phyloP scores from a whole-genome alignment of 257 asterid genomes.

The Lycium ferocissimum region DNA sequence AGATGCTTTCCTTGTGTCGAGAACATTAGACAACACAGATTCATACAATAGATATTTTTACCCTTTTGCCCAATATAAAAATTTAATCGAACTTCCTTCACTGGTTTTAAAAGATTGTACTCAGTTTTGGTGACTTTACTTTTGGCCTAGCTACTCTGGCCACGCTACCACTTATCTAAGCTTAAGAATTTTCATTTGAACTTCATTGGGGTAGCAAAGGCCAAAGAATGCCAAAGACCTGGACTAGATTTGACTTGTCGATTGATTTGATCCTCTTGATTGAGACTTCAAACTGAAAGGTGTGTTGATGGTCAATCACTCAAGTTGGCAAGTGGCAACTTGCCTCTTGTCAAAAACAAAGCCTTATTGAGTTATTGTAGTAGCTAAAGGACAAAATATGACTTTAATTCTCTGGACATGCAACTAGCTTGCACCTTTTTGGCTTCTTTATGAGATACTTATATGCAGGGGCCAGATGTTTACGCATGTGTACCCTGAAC shows the following conservation, averaged over 20 bases:
- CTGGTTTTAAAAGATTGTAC: too few species aligned
- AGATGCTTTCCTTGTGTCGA: neutral
- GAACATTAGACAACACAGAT: neutral
- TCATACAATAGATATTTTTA: too few species aligned
- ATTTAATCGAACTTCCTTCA: too few species aligned
- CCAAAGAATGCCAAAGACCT: neutral
- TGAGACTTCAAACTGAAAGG: neutral
- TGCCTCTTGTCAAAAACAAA: neutral
- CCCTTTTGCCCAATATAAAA: too few species aligned
- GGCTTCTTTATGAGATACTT: constrained; percentile 1
- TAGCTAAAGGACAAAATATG: neutral
- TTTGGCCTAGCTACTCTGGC: too few species aligned
- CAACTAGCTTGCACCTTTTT: neutral
- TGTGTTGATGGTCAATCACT: neutral
- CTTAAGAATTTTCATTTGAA: too few species aligned
- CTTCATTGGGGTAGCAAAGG: too few species aligned
- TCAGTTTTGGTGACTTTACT: too few species aligned
- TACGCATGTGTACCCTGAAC: neutral
- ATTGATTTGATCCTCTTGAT: neutral
- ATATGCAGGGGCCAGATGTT: neutral
- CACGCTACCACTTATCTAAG: too few species aligned
- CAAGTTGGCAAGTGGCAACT: constrained; percentile 24
- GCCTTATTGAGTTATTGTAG: neutral
- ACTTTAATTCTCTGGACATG: constrained; percentile 14
- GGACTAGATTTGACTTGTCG: neutral